These are phyloP conservation scores for Gardenia jasminoides DNA, from an alignment of 257 asterid species.

Conservation along the genomic window DNA sequence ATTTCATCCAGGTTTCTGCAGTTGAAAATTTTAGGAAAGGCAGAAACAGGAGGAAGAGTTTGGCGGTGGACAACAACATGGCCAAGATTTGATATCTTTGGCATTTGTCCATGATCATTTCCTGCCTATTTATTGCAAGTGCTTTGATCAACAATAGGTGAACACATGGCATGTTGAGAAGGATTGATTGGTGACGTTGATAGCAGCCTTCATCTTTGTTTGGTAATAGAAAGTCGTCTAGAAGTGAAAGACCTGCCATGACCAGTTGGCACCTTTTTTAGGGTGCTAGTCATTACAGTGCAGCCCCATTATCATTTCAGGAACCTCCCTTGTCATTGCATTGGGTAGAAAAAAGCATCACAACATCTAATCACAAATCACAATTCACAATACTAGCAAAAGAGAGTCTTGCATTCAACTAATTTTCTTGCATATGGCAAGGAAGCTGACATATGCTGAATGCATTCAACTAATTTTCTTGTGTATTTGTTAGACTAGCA, in stretches of 20 bases:
- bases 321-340: background rate
- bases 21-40: background rate
- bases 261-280: too few relatives aligned
- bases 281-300: too few relatives aligned
- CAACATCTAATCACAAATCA: too few relatives aligned
- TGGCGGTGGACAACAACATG: too few relatives aligned
- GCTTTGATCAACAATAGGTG: background rate
- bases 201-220: background rate
- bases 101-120: background rate
- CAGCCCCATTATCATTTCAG: too few relatives aligned
- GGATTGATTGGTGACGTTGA: background rate
- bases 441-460: too few relatives aligned
- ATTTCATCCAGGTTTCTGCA: slow-evolving; percentile 9
- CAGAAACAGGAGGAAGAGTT: background rate
- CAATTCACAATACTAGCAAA: too few relatives aligned
- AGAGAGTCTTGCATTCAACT: too few relatives aligned
- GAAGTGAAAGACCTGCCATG: background rate
- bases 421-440: too few relatives aligned
- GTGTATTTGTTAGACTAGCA: too few relatives aligned
- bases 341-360: background rate
- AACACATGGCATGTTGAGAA: background rate
- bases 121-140: background rate
- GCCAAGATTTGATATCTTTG: background rate
- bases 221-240: background rate
- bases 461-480: too few relatives aligned